phyloP scores from a whole-genome alignment of 495 filamentous ascomycete species.

The Aspergillus sclerotiicarbonarius region DNA sequence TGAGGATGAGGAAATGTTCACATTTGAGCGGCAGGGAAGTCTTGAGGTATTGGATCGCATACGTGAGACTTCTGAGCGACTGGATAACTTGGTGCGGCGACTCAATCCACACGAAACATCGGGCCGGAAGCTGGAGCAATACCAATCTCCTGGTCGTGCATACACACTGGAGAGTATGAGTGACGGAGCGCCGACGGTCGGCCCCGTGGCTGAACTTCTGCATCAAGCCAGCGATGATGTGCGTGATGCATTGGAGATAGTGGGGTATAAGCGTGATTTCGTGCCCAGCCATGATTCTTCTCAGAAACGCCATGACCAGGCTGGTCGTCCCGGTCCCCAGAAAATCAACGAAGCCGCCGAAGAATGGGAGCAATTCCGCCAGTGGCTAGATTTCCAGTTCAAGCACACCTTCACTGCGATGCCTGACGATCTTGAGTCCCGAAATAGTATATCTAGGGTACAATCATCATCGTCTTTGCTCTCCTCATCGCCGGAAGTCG shows the following conservation, averaged over 20 bases:
- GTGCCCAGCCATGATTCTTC: conserved; percentile 7
- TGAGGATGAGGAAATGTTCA: conserved; percentile 6
- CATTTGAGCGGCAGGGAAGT: conserved; percentile 2
- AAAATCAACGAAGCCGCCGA: conserved; percentile 8
- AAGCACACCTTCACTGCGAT: conserved; percentile 3
- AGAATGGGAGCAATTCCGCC: conserved; percentile 14
- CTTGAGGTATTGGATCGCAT: conserved; percentile 9
- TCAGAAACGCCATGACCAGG: background rate
- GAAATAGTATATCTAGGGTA: background rate
- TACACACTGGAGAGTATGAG: background rate
- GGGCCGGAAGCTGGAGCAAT: background rate
- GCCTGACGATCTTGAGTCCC: background rate
- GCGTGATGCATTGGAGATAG: conserved; percentile 8
- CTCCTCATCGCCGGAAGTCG: background rate
- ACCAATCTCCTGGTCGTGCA: background rate
- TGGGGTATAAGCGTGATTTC: conserved; percentile 7
- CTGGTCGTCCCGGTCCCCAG: background rate
- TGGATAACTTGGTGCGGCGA: conserved; percentile 4
- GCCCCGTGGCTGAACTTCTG: conserved; percentile 7
- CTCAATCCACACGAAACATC: background rate
- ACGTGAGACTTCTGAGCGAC: conserved; percentile 6
- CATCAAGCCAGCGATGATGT: conserved; percentile 12
- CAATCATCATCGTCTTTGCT: background rate
- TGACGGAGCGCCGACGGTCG: background rate
- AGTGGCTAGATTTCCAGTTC: conserved; percentile 13